Conservation (phyloP, 164 flowering plant species). For the Umbilicus rupestris region DNA sequence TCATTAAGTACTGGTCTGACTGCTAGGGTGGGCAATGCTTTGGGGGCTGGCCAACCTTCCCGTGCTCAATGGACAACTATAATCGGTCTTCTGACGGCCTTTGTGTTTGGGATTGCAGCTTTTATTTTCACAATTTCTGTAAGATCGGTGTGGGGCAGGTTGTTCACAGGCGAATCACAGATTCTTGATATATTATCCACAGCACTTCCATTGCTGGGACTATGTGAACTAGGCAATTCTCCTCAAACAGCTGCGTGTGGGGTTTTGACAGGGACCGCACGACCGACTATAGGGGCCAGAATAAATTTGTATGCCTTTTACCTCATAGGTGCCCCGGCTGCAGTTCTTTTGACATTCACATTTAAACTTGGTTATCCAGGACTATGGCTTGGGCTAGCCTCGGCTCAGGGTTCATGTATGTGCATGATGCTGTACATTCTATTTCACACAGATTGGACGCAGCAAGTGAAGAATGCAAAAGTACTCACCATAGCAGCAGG, state of each 20-base stretch:
- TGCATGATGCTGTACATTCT: conserved; percentile 19
- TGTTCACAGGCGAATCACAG: conserved; percentile 33
- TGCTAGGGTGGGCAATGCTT: conserved; percentile 49
- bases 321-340: conserved; percentile 52
- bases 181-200: conserved; percentile 29
- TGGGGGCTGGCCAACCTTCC: conserved; percentile 39
- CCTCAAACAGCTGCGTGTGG: conserved; percentile 68
- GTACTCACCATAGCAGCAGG: conserved; percentile 23
- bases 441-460: conserved; percentile 30
- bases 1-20: conserved; percentile 44
- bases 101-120: conserved; percentile 26
- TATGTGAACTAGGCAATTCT: conserved; percentile 65
- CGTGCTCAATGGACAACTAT: conserved; percentile 31
- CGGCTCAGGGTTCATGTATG: conserved; percentile 30
- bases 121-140: conserved; percentile 23
- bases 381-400: conserved; percentile 34
- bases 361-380: conserved; percentile 29
- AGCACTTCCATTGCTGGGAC: conserved; percentile 48
- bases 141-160: conserved; percentile 39
- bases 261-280: conserved; percentile 52
- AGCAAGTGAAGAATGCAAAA: conserved; percentile 21
- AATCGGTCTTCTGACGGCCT: conserved; percentile 28
- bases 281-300: conserved; percentile 41
- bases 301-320: conserved; percentile 57
- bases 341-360: conserved; percentile 25